Evolutionary conservation across 2,329 filamentous ascomycete genomes (phyloP), one percentile per base, ranked within the genome.

Genomic region (Phyllosticta capitalensis): DNA sequence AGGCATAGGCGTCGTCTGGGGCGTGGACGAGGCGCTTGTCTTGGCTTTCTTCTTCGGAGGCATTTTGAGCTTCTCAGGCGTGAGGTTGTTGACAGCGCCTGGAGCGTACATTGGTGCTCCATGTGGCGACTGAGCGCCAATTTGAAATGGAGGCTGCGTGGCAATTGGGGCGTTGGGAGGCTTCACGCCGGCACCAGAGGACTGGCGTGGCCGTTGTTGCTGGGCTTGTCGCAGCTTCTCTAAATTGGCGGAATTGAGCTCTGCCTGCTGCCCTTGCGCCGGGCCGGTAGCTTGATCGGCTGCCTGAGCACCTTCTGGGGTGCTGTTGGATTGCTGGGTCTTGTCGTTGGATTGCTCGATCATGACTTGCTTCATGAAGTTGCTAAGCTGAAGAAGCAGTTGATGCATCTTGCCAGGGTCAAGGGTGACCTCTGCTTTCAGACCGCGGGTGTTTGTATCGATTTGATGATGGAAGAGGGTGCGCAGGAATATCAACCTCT

Each of bases 11-110:
- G 58, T 59, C 21, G 50, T 52, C 51, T 61, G 54, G 10, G 73
- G 71, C 2, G 76, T 78, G 4, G 75, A 74, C 1, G 67, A 70
- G 50, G 74, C 70, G 60, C 72, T 78, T 30, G 74, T 69, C 73
- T 82, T 83, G 57, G 78, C 76, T 65, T 77, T 81, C 74, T 85
- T 86, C 59, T 76, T 74, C 2, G 79, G 76, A 19, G 83, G 83
- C 22, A 85, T 70, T 53, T 82, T 80, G 53, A 86, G 75, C 63
- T 83, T 81, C 55, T 82, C 79, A 10, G 78, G 76, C 4, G 78
- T 81, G 54, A 85, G 75, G 55, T 77, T 75, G 20, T 76, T 77
- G 20, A 76, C 74, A 9, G 75, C 76, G 59, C 83, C 81, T 7
- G 51, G 51, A 24, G 53, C 53, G 56, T 80, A 81, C 62, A 79